Evolutionary conservation across 2,329 filamentous ascomycete genomes (phyloP), one percentile per base, ranked within the genome.

Genomic region (Trichoderma citrinoviride): DNA sequence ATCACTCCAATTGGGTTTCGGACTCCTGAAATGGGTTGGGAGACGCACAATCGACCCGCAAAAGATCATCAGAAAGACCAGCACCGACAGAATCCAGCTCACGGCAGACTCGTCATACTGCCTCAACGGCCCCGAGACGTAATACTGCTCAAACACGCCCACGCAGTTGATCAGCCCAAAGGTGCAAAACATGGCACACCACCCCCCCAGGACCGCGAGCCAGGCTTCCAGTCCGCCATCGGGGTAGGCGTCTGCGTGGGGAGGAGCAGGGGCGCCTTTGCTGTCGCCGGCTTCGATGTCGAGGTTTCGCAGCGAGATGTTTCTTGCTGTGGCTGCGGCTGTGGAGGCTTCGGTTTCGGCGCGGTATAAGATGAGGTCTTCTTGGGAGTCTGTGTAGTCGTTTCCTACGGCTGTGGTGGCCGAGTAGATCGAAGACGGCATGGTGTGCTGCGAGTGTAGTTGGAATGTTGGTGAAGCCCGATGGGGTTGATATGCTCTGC

Each of bases 141-240:
- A 89, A 73, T 87, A 87, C 47, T 80, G 77, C 73, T 87, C 83
- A 70, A 88, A 88, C 7, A 86, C 79, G 3, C 85, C 85, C 7
- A 81, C 73, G 65, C 68, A 80, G 70, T 81, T 81, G 63, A 81
- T 67, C 29, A 80, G 67, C 1, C 79, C 80, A 69, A 81, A 81
- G 2, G 77, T 81, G 69, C 77, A 80, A 61, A 81, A 80, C 49
- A 80, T 67, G 2, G 75, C 73, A 66, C 76, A 79, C 73, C 77
- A 82, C 3, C 77, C 79, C 37, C 80, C 80, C 23, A 79, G 72
- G 4, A 89, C 85, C 1, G 82, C 81, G 8, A 85, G 76, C 84
- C 85, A 88, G 8, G 87, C 86, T 67, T 82, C 75, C 3, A 72
- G 50, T 2, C 86, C 86, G 46, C 86, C 86, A 69, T 88, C 86